Percentiles rank a stretch among this genome's conserved stretches.
Evolutionary conservation across 768 basidiomycete species (phyloP).

Genomic region (Suillus subluteus): DNA sequence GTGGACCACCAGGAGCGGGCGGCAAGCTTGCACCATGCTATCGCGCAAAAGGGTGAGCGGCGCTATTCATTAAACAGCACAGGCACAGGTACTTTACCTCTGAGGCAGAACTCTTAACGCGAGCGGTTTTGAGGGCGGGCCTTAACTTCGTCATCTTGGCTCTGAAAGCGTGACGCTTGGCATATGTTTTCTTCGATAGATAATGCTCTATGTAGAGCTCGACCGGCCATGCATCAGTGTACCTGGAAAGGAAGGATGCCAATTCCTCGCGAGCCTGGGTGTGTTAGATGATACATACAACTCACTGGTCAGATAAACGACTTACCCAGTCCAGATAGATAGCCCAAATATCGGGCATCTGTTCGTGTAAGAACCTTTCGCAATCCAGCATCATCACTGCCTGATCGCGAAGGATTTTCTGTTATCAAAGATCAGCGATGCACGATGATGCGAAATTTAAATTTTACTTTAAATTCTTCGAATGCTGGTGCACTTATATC

Average conservation of each 20-base stretch:
- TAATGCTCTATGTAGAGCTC: conserved; percentile 5
- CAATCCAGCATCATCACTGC: background rate
- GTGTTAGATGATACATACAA: background rate
- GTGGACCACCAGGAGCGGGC: background rate
- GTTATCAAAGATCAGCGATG: background rate
- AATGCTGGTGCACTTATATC: background rate
- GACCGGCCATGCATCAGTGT: conserved; percentile 7
- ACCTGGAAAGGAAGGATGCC: background rate
- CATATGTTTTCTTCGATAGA: background rate
- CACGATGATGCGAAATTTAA: background rate
- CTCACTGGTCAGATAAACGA: too few species aligned
- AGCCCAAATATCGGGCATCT: background rate
- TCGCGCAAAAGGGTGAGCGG: background rate
- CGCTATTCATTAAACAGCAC: too few species aligned
- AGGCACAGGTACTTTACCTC: background rate
- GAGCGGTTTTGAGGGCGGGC: background rate
- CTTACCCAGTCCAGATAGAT: background rate
- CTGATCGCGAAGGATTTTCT: background rate
- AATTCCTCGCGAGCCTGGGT: conserved; percentile 1
- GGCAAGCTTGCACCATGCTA: background rate
- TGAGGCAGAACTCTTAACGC: background rate
- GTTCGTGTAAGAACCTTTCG: background rate
- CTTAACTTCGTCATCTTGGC: background rate
- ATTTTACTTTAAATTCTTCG: background rate
- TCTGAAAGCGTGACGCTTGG: conserved; percentile 3